A percentile compares a stretch with the other conserved stretches of the same genome.
Evolutionary conservation across 2,329 filamentous ascomycete genomes (phyloP).

Genomic region (Pyrenochaeta sp.): DNA sequence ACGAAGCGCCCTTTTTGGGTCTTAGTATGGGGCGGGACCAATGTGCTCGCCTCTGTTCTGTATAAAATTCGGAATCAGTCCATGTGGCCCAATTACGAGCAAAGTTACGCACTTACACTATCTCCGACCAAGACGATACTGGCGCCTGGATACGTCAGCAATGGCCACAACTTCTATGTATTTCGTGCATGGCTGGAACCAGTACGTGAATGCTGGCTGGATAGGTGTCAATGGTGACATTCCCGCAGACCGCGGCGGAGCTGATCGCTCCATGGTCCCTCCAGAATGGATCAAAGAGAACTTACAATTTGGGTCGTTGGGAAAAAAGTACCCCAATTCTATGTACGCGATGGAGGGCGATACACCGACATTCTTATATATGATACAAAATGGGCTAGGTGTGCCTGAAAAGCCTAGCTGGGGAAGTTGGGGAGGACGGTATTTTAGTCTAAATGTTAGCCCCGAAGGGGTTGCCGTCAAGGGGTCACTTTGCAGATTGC

Average conservation of each 20-base stretch:
- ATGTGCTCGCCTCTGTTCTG: constrained; percentile 61
- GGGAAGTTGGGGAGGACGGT: constrained; percentile 54
- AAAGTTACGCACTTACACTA: constrained; percentile 61
- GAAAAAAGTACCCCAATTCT: constrained; percentile 55
- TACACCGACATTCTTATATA: constrained; percentile 53
- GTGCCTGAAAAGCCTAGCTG: constrained; percentile 51
- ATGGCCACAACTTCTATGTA: constrained; percentile 60
- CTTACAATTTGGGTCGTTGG: constrained; percentile 57
- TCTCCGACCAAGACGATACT: constrained; percentile 63
- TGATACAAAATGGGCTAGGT: constrained; percentile 55
- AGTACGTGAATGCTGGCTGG: constrained; percentile 60
- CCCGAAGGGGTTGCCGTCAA: constrained; percentile 1
- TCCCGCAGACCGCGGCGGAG: constrained; percentile 51
- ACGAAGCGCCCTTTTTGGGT: constrained; percentile 56
- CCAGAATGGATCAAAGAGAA: constrained; percentile 58
- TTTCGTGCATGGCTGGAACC: constrained; percentile 59
- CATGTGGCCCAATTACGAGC: constrained; percentile 47
- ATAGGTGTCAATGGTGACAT: constrained; percentile 58
- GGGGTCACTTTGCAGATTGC: constrained; percentile 38
- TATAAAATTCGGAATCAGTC: constrained; percentile 30
- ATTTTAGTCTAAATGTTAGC: background rate
- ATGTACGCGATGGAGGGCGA: constrained; percentile 59
- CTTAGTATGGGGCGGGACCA: constrained; percentile 61
- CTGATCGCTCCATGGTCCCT: constrained; percentile 53
- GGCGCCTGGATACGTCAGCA: constrained; percentile 59